Conservation (phyloP, 2,329 filamentous ascomycete species). For the Colletotrichum spaethianum region DNA sequence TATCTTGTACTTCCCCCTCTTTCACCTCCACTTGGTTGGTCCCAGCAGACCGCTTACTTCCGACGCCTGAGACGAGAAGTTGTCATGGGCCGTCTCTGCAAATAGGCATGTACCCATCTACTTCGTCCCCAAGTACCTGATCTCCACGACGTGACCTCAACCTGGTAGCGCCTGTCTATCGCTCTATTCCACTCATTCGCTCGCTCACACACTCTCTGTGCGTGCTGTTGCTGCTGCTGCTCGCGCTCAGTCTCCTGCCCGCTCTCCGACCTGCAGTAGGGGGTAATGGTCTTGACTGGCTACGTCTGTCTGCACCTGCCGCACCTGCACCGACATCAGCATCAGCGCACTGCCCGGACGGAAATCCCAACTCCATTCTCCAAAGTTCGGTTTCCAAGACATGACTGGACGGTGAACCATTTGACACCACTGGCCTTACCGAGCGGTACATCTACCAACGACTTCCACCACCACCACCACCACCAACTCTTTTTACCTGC, state of each 20-base stretch:
- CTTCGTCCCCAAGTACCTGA: conserved; percentile 30
- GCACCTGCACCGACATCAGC: conserved; percentile 7
- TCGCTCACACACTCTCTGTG: not conserved
- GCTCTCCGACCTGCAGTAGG: conserved; percentile 34
- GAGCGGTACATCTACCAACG: conserved; percentile 23
- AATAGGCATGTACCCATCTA: conserved; percentile 25
- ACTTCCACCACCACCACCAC: conserved; percentile 17
- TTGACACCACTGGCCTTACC: conserved; percentile 18
- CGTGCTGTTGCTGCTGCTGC: conserved; percentile 8
- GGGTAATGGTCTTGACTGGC: conserved; percentile 21
- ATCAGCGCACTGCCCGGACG: conserved; percentile 5
- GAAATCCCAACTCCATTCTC: conserved; percentile 14
- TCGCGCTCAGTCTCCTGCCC: conserved; percentile 29
- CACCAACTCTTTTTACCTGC: conserved; percentile 13
- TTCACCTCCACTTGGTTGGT: conserved; percentile 17
- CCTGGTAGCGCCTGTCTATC: conserved; percentile 37
- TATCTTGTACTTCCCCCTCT: conserved; percentile 24
- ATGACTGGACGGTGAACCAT: conserved; percentile 18
- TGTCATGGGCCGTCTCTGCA: conserved; percentile 22
- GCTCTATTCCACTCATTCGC: conserved; percentile 13
- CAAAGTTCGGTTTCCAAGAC: conserved; percentile 15
- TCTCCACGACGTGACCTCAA: conserved; percentile 36
- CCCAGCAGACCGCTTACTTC: conserved; percentile 17
- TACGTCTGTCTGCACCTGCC: conserved; percentile 1
- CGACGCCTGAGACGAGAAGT: not conserved